Evolutionary conservation across 148 eudicot genomes (phyloP), one percentile per base, ranked within the genome.

Genomic region (Rhododendron griersonianum): DNA sequence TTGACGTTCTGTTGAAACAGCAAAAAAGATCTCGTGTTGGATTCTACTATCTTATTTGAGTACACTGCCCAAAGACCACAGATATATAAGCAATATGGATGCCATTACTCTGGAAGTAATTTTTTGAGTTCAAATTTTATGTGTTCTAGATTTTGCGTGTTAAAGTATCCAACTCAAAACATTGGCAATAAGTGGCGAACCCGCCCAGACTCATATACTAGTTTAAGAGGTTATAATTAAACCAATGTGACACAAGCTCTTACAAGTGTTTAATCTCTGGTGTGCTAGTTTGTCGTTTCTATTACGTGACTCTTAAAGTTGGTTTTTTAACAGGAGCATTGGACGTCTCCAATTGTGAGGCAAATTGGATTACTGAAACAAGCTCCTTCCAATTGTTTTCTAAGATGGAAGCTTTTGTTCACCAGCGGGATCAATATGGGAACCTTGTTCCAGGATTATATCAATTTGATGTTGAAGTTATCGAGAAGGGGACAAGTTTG

Each of bases 381-480:
- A 93, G 90, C 55, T 87, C 59, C 65, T 90, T 94, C 74, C 98
- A 97, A 89, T 39, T 95, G 84, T 91, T 89, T 87, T 94, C 98
- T 25, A 82, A 82, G 87, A 89, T 91, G 91, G 95, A 94, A 87
- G 87, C 90, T 30, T 90, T 90, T 30, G 90, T 97, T 71, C 90
- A 92, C 89, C 98, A 95, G 91, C 88, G 81, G 11, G 99, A 95
- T 90, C 87, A 75, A 47, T 93, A 86, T 82, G 95, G 96, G 80
- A 97, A 97, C 81, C 85, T 91, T 82, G 95, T 93, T 59, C 89
- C 95, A 28, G 96, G 92, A 33, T 65, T 89, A 39, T 95, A 92
- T 84, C 87, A 85, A 78, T 94, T 97, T 87, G 98, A 97, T 84
- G 89, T 97, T 71, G 98, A 95, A 89, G 92, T 97, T 86, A 74